A percentile compares a stretch with the other conserved stretches of the same genome.
Evolutionary conservation across 108 stramenopile genomes (phyloP).

Genomic region (Nannochloropsis oceanica): DNA sequence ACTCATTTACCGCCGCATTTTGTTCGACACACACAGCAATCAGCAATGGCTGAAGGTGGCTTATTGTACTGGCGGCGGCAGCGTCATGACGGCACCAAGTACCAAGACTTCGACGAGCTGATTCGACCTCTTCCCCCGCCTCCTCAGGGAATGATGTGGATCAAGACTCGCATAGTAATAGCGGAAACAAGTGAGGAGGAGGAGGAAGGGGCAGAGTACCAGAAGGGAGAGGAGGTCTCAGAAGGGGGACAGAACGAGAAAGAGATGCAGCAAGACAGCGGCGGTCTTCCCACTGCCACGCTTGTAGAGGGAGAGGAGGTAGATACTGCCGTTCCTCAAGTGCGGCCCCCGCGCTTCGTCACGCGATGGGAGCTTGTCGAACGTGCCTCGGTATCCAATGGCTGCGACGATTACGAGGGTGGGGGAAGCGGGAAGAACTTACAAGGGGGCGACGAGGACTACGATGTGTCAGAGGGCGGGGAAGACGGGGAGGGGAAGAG

Average conservation of each 20-base stretch:
- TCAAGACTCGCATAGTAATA: background rate
- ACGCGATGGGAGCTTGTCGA: background rate
- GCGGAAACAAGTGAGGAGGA: background rate
- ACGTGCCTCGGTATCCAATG: background rate
- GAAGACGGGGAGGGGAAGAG: background rate
- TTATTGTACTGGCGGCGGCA: background rate
- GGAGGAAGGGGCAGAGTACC: background rate
- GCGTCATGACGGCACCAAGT: background rate
- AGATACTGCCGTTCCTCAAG: background rate
- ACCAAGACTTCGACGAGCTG: background rate
- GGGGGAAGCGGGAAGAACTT: background rate
- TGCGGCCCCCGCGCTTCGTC: background rate
- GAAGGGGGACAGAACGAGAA: background rate
- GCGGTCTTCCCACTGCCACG: background rate
- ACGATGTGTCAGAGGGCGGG: background rate
- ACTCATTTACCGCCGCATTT: no score
- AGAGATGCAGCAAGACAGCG: background rate
- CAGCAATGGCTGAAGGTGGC: background rate
- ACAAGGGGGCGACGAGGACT: background rate
- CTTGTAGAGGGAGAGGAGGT: background rate
- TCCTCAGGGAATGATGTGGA: background rate
- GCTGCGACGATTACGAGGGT: background rate
- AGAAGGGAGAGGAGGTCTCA: background rate
- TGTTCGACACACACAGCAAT: background rate
- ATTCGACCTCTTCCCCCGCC: background rate